These are phyloP conservation scores for Phytophthora hybrid DNA, from an alignment of 352 stramenopile species.

Conservation along the genomic window DNA sequence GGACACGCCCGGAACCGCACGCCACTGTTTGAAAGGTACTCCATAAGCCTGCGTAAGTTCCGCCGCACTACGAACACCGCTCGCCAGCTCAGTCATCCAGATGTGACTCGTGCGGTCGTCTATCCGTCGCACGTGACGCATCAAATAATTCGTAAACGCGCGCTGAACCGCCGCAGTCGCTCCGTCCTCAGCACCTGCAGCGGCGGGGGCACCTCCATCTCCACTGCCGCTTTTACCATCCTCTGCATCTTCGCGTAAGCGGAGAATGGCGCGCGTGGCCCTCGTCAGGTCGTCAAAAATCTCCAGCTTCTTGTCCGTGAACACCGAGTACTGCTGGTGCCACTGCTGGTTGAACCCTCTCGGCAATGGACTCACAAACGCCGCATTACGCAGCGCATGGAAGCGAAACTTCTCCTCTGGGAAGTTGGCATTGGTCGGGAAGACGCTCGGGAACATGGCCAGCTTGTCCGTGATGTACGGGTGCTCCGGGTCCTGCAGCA, in stretches of 20 bases:
- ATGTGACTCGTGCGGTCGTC: constrained; percentile 81
- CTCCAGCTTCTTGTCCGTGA: constrained; percentile 79
- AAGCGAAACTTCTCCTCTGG: constrained; percentile 87
- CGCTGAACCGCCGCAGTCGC: constrained; percentile 44
- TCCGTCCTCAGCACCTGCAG: constrained; percentile 16
- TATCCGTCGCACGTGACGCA: constrained; percentile 81
- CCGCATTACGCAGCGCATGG: constrained; percentile 71
- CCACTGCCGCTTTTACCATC: constrained; percentile 20
- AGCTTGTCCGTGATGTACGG: constrained; percentile 79
- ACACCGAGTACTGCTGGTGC: constrained; percentile 88
- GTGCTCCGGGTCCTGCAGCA: constrained; percentile 62
- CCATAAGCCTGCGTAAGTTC: constrained; percentile 82
- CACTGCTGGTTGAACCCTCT: constrained; percentile 82
- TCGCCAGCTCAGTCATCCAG: constrained; percentile 84
- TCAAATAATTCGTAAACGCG: constrained; percentile 83
- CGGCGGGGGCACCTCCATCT: background rate
- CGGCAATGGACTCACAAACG: constrained; percentile 82
- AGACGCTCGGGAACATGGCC: constrained; percentile 70
- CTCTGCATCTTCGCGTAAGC: constrained; percentile 30
- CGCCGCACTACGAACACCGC: constrained; percentile 63
- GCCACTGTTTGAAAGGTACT: constrained; percentile 89
- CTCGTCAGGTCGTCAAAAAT: constrained; percentile 77
- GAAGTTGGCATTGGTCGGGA: constrained; percentile 76
- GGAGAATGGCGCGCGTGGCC: constrained; percentile 58
- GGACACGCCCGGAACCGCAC: constrained; percentile 70